Base-by-base conservation (phyloP, 129 eudicot genomes). In the Artemisia argyi region DNA sequence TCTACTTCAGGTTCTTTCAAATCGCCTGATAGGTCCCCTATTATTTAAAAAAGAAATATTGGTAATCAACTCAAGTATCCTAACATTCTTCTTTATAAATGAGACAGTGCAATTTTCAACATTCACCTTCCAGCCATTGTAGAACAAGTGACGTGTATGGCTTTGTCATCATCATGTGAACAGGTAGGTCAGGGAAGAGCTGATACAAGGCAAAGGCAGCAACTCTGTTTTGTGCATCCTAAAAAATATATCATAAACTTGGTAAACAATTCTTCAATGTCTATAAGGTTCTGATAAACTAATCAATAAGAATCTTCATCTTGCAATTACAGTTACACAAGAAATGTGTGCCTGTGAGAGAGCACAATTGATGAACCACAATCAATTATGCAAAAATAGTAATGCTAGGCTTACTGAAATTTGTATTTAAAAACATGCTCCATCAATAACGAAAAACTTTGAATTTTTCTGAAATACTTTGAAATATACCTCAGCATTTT, bases 181-280 rank as follows among this genome's bases (percentile, higher is more conserved):
- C 85, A 44, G 98, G 98, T 63, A 94, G 84, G 66, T 94, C 97
- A 61, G 92, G 88, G 66, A 94, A 94, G 55, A 94, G 84, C 53
- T 80, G 85, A 77, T 86, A 79, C 64, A 94, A 91, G 14, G 97
- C 91, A 83, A 80, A 94, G 68, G 97, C 92, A 76, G 98, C 98
- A 77, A 94, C 98, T 73, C 84, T 78, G 76, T 94, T 94, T 79
- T 94, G 98, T 72, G 98, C 97, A 80, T 94, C 97, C 98, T 94
- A 89, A 48, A 62, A 78, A 63, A 19, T 28, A 49, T 56, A 39
- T 72, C 15, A 58, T 42, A 18, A 72, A 77, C 15, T 28, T 67
- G 70, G 52, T 39, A 44, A 54, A 62, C 32, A 49, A 58, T 10
- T 52, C 18, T 13, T 69, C 47, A 44, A 32, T 30, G 61, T 76